Conservation (phyloP, 768 basidiomycete genomes). For the Solioccasus polychromus region DNA sequence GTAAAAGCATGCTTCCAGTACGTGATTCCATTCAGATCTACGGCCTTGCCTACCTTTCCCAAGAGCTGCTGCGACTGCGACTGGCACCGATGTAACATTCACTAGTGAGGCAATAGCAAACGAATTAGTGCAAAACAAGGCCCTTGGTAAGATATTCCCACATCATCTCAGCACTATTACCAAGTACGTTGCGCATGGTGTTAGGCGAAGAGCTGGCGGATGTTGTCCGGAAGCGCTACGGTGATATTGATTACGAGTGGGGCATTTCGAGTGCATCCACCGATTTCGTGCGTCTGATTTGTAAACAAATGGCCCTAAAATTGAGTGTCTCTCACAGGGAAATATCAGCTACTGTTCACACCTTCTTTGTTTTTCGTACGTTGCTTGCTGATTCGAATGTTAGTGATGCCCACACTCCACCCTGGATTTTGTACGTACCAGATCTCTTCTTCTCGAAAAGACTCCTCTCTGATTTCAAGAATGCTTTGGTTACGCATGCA, state of each 20-base stretch:
- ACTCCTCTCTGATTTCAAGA: conserved; percentile 1
- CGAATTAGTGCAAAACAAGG: conserved; percentile 69
- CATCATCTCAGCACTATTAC: neutral
- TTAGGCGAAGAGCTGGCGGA: conserved; percentile 64
- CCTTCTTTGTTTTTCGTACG: neutral
- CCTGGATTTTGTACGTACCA: conserved; percentile 52
- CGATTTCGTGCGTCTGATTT: conserved; percentile 65
- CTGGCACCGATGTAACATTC: conserved; percentile 55
- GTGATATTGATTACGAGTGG: conserved; percentile 57
- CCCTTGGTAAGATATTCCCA: conserved; percentile 48
- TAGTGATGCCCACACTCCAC: conserved; percentile 65
- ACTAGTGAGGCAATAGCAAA: conserved; percentile 33
- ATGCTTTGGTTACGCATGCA: conserved; percentile 22
- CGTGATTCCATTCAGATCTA: conserved; percentile 17
- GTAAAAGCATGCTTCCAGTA: conserved; percentile 74
- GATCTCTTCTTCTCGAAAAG: neutral
- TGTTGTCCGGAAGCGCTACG: conserved; percentile 59
- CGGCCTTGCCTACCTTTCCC: neutral
- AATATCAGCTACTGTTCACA: conserved; percentile 71
- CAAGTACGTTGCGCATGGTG: neutral
- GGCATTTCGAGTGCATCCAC: conserved; percentile 72
- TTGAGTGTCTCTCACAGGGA: conserved; percentile 14
- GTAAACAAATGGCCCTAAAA: neutral
- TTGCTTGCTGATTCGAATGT: conserved; percentile 4
- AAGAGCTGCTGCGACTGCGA: conserved; percentile 67